Base-by-base conservation (phyloP, 352 stramenopile genomes). In the Pythium rishiriense region DNA sequence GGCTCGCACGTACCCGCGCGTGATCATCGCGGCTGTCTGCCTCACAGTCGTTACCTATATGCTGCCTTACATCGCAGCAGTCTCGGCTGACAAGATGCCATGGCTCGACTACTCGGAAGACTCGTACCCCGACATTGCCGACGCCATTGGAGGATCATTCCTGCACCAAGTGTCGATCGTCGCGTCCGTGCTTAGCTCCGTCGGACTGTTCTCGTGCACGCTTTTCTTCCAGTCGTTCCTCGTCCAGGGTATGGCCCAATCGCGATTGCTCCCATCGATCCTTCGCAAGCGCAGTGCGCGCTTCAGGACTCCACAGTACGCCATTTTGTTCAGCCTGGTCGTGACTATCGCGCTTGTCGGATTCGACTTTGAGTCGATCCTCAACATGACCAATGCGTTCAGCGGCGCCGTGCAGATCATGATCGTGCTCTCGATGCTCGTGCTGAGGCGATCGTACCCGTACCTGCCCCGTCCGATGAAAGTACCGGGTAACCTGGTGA, bases 211-310 rank as follows among this genome's bases (percentile, higher is more conserved):
- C 68, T 74, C 90, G 66, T 84, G 83, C 17, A 87, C 96, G 69
- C 87, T 98, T 61, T 92, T 79, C 15, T 78, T 74, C n/a, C 88
- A 97, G 71, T 76, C 90, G 26, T 96, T 85, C 54, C 83, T 94
- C 64, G 50, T 98, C 4, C 64, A 60, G 10, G 65, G 65, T 35
- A 75, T 83, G 70, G 73, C 87, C 3, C 78, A 96, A 58, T 70
- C 77, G 14, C 81, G 87, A 19, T 74, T 93, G 31, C 51, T 96
- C 10, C 88, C 88, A 3, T 76, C 79, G 25, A 62, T 88, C 14
- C 87, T 97, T 42, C 75, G 84, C 11, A 90, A 78, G 3, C 62
- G 68, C 10, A 58, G 26, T 28, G 42, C 22, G 12, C 33, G 45
- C 19, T 65, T 62, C 26, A 33, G 58, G 19, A 69, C 64, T 7